Evolutionary conservation across 2,329 filamentous ascomycete genomes (phyloP).

Genomic region (Emergomyces africanus): DNA sequence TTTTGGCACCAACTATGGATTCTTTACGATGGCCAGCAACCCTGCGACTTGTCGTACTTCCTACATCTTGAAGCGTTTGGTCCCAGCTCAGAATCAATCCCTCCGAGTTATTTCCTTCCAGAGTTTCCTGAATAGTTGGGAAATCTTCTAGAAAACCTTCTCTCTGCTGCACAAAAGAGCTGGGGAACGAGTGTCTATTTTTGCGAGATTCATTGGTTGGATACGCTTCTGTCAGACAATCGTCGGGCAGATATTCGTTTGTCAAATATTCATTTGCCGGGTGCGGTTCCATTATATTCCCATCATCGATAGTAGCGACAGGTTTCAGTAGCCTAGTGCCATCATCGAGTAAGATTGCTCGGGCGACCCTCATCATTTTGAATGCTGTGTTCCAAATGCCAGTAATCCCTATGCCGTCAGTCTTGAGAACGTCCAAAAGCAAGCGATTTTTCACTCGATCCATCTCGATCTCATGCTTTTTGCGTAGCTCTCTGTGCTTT

Average conservation of each 20-base stretch:
- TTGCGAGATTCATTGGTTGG: not conserved
- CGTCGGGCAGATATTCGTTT: not conserved
- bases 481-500: constrained; percentile 14
- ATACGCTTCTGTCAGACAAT: not conserved
- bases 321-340: constrained; percentile 10
- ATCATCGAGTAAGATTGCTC: constrained; percentile 21
- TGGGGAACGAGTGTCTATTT: not conserved
- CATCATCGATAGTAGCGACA: not conserved
- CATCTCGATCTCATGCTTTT: constrained; percentile 15
- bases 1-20: not conserved
- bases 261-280: not conserved
- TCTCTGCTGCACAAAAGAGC: constrained; percentile 8
- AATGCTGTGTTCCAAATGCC: constrained; percentile 19
- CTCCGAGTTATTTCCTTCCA: not conserved
- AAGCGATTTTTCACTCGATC: constrained; percentile 18
- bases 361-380: constrained; percentile 17
- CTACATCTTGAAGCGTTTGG: not conserved
- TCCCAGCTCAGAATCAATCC: not conserved
- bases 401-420: constrained; percentile 14
- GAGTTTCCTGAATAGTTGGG: constrained; percentile 9
- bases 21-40: not conserved
- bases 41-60: not conserved
- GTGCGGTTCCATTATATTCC: not conserved
- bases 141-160: constrained; percentile 13
- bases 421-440: constrained; percentile 17